These are phyloP conservation scores for Phyllosticta citriasiana DNA, from an alignment of 2,329 filamentous ascomycete genomes.

Conservation along the genomic window DNA sequence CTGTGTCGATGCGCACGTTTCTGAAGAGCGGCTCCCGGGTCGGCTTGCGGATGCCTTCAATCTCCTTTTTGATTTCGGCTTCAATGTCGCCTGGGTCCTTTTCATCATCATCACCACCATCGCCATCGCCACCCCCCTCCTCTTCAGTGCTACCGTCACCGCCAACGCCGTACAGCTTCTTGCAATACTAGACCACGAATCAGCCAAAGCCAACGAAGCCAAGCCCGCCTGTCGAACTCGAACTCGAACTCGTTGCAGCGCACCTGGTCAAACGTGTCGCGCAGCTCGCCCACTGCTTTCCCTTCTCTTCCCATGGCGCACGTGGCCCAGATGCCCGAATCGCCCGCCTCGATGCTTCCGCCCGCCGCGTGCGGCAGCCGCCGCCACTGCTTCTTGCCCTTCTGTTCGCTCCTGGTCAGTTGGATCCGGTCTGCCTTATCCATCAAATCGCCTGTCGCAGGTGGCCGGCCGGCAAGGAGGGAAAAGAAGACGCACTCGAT, in stretches of 20 bases:
- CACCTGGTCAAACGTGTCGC: slow-evolving; percentile 57
- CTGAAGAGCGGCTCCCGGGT: slow-evolving; percentile 40
- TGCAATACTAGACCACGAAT: slow-evolving; percentile 49
- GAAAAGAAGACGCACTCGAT: neutral
- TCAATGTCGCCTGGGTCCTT: slow-evolving; percentile 52
- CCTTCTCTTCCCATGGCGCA: slow-evolving; percentile 63
- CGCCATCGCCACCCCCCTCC: slow-evolving; percentile 28
- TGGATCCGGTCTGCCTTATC: too few species aligned
- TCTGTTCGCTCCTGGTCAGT: neutral
- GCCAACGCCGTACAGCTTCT: slow-evolving; percentile 39
- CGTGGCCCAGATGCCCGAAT: slow-evolving; percentile 68
- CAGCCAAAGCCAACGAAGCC: neutral
- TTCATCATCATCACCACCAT: slow-evolving; percentile 31
- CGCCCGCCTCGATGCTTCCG: slow-evolving; percentile 50
- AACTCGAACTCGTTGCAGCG: slow-evolving; percentile 14
- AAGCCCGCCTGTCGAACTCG: neutral
- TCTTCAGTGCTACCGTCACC: slow-evolving; percentile 33
- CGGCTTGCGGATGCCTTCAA: slow-evolving; percentile 51
- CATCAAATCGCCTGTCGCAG: too few species aligned
- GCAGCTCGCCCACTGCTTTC: slow-evolving; percentile 59
- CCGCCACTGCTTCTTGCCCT: slow-evolving; percentile 9
- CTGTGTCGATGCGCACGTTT: slow-evolving; percentile 44
- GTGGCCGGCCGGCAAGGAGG: too few species aligned
- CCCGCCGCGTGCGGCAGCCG: neutral
- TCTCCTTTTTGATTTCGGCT: slow-evolving; percentile 59